These are phyloP conservation scores for Phytophthora quininea DNA, from an alignment of 352 stramenopile species.

Conservation along the genomic window DNA sequence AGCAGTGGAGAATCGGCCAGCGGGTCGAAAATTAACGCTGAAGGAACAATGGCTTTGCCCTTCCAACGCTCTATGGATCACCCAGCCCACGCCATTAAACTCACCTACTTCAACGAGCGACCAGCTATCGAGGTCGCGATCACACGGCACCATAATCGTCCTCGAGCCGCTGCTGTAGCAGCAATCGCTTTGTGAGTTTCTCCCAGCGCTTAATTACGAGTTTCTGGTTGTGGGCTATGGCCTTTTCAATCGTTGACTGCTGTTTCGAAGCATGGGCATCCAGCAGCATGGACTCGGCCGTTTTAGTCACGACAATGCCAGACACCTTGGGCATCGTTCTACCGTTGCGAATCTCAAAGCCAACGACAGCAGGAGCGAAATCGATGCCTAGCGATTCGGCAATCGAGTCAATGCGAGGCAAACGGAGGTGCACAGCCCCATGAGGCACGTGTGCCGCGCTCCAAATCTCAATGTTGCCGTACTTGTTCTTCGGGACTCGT, in stretches of 20 bases:
- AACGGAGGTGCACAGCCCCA: conserved; percentile 61
- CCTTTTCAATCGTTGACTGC: conserved; percentile 73
- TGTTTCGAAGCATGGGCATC: conserved; percentile 75
- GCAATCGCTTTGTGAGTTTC: conserved; percentile 63
- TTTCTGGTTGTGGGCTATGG: conserved; percentile 69
- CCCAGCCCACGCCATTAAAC: too few species aligned
- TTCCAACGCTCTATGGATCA: too few species aligned
- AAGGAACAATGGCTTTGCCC: too few species aligned
- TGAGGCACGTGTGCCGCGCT: conserved; percentile 67
- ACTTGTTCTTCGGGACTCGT: conserved; percentile 83
- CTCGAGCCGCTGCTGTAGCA: conserved; percentile 75
- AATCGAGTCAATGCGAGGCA: conserved; percentile 70
- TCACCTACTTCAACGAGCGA: neutral
- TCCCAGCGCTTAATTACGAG: conserved; percentile 67
- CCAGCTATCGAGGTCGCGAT: neutral
- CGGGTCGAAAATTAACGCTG: too few species aligned
- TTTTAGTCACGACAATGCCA: conserved; percentile 71
- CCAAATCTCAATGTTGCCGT: conserved; percentile 90
- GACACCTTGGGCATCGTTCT: conserved; percentile 70
- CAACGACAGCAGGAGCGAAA: conserved; percentile 80
- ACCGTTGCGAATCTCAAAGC: conserved; percentile 77
- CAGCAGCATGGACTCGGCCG: conserved; percentile 49
- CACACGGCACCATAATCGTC: conserved; percentile 73
- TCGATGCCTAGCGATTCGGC: conserved; percentile 76
- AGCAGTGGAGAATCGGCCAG: too few species aligned